Evolutionary conservation across 164 flowering plant species (phyloP).

Genomic region (Saururus chinensis): DNA sequence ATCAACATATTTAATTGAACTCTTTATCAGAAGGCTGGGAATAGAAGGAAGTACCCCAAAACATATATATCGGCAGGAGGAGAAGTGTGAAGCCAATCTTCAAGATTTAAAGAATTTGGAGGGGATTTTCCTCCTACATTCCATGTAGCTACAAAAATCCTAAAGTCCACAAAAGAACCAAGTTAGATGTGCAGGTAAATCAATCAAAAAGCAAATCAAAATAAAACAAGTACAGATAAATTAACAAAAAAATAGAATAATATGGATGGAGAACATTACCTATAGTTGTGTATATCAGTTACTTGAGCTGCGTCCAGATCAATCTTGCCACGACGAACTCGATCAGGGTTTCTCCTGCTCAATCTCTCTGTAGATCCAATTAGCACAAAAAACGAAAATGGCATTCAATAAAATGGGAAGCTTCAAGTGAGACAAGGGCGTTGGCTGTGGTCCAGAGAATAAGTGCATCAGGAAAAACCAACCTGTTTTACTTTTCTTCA

Average conservation of each 20-base stretch:
- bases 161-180: slow-evolving; percentile 11
- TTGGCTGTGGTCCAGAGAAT: neutral
- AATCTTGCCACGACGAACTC: slow-evolving; percentile 49
- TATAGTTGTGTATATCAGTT: slow-evolving; percentile 69
- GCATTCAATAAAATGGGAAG: neutral
- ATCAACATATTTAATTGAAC: too few relatives aligned
- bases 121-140: slow-evolving; percentile 99
- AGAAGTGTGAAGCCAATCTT: slow-evolving; percentile 94
- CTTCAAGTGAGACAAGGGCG: neutral
- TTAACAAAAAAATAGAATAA: too few relatives aligned
- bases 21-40: neutral
- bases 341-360: slow-evolving; percentile 39
- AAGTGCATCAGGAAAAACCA: neutral
- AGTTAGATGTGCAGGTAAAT: neutral
- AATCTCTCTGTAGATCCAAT: slow-evolving; percentile 42
- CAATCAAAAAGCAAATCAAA: neutral
- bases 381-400: slow-evolving; percentile 1
- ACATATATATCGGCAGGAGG: slow-evolving; percentile 98
- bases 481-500: slow-evolving; percentile 98
- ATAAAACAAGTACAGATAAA: neutral
- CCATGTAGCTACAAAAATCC: slow-evolving; percentile 97
- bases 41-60: slow-evolving; percentile 55
- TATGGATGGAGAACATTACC: slow-evolving; percentile 22
- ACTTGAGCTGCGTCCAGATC: slow-evolving; percentile 58
- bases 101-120: slow-evolving; percentile 62